These are phyloP conservation scores for Furcasterigmium sp. DNA, from an alignment of 2,329 filamentous ascomycete species.

Conservation along the genomic window DNA sequence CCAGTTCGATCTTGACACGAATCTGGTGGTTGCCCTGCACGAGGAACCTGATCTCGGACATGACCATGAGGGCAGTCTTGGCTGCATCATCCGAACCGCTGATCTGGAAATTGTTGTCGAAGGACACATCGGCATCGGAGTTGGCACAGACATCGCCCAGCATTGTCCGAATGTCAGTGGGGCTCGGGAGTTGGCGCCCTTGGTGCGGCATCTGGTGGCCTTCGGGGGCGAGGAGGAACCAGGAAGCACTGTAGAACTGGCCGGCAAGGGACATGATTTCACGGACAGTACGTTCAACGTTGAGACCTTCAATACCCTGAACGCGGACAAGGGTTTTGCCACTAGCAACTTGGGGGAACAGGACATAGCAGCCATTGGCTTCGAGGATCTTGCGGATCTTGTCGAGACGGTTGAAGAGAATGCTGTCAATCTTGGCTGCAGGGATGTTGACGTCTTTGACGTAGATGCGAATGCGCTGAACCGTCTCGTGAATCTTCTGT, in stretches of 20 bases:
- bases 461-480: conserved; percentile 73
- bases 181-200: conserved; percentile 50
- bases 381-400: conserved; percentile 98
- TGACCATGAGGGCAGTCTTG: conserved; percentile 89
- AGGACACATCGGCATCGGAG: conserved; percentile 89
- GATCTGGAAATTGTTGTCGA: conserved; percentile 92
- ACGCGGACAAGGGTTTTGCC: conserved; percentile 82
- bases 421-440: conserved; percentile 89
- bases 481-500: conserved; percentile 82
- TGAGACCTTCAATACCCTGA: conserved; percentile 87
- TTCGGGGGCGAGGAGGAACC: conserved; percentile 55
- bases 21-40: conserved; percentile 86
- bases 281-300: conserved; percentile 89
- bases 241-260: conserved; percentile 95
- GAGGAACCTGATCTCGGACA: conserved; percentile 87
- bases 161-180: conserved; percentile 81
- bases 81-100: conserved; percentile 95
- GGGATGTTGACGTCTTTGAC: conserved; percentile 91
- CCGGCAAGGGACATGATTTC: conserved; percentile 94
- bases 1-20: conserved; percentile 95
- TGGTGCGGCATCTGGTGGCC: conserved; percentile 42
- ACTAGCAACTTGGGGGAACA: conserved; percentile 83
- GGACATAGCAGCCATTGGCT: conserved; percentile 89
- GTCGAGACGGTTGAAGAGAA: conserved; percentile 83
- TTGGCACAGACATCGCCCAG: conserved; percentile 94